Base-by-base conservation (phyloP, 1,139 yeast genomes). In the Pneumocystis carinii region DNA sequence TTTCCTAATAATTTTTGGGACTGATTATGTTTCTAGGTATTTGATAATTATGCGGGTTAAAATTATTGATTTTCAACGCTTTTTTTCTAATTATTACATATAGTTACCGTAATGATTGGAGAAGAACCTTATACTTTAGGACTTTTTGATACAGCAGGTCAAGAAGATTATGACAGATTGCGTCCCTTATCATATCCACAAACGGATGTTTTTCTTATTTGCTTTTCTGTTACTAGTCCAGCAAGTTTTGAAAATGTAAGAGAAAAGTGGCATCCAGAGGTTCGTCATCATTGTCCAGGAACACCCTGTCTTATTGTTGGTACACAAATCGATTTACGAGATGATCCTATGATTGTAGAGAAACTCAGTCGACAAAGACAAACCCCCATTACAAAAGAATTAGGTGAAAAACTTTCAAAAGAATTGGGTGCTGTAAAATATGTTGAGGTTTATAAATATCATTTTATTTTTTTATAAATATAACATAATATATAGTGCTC, bases 201-300 rank as follows among this genome's bases (percentile, higher is more conserved):
- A 64, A 92, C 98, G 17, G 97, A 90, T 74, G 96, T 92, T 61
- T 92, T 92, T 74, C 80, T 92, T 71, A 95, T 90, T 63, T 90
- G 97, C 76, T 90, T 90, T 76, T 85, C 95, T 62, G 96, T 90
- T 65, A 88, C 94, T 68, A 89, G 96, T 37, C 97, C 97, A 56
- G 95, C 97, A 57, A 86, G 95, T n/a, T 92, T 90, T 75, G 97
- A 92, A 77, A 92, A 92, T 77, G 97, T 92, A 65, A 87, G 88
- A 74, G 97, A 90, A 76, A 92, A 92, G 76, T 92, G 98, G 98
- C 86, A 89, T 77, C 97, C 97, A 41, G 98, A 92, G 76, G 96
- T 92, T 66, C 92, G 88, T 72, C 97, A 90, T 76, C 97, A 92
- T 77, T 92, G 97, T 72, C 97, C 97, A 27, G 96, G 95, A 66